Percentiles rank a stretch among this genome's conserved stretches.
Conservation (phyloP, 108 stramenopile genomes). For the Skeletonema menzelii region DNA sequence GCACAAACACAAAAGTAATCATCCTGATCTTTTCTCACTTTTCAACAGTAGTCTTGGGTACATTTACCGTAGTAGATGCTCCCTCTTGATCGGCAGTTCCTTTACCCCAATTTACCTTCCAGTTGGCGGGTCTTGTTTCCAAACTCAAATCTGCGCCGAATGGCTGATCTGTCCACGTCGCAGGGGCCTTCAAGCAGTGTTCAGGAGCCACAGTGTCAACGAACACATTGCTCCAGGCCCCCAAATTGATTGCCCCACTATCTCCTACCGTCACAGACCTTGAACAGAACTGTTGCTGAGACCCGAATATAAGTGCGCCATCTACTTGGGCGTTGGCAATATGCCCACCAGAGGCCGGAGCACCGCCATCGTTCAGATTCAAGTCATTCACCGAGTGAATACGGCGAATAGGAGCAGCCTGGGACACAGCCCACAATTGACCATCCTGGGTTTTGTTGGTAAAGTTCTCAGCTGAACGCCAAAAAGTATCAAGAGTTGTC, state of each 20-base stretch:
- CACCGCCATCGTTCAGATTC: conserved; percentile 48
- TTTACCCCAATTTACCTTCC: neutral
- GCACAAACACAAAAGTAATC: conserved; percentile 20
- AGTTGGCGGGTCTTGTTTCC: neutral
- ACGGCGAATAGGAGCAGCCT: conserved; percentile 80
- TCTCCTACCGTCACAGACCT: conserved; percentile 49
- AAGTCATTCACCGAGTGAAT: conserved; percentile 56
- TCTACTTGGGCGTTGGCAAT: conserved; percentile 65
- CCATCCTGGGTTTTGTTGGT: conserved; percentile 22
- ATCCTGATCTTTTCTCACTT: neutral
- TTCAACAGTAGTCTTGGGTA: conserved; percentile 11
- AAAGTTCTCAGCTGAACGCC: conserved; percentile 82
- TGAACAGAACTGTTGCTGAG: conserved; percentile 73
- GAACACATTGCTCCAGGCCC: conserved; percentile 76
- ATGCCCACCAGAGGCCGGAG: conserved; percentile 68
- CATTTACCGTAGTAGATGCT: conserved; percentile 12
- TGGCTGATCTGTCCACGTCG: neutral
- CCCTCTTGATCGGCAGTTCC: neutral
- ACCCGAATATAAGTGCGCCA: conserved; percentile 50
- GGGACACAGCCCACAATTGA: conserved; percentile 76
- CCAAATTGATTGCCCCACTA: conserved; percentile 30
- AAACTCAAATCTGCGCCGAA: neutral
- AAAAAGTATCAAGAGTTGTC: conserved; percentile 71
- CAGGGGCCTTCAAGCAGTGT: neutral
- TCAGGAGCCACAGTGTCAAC: conserved; percentile 45